Evolutionary conservation across 1,284 basidiomycete genomes (phyloP), one percentile per base, ranked within the genome.

Genomic region (Papiliotrema nemorosa): DNA sequence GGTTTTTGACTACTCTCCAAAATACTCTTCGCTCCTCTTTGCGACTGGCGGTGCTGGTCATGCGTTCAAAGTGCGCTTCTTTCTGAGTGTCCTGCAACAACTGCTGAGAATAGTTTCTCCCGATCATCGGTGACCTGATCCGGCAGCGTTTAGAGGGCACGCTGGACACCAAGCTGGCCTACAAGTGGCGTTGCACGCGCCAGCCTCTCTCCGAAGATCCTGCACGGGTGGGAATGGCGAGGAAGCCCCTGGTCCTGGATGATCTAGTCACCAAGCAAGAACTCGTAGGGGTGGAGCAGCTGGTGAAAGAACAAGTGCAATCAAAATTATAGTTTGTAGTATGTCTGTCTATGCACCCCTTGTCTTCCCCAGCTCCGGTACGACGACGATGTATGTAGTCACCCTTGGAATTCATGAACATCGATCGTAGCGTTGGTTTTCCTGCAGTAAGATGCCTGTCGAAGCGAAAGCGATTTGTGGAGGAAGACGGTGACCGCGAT

Each of bases 1-100:
- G 85, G 77, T 90, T 31, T 87, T 91, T 55, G 86, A 87, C 33
- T 78, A 73, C 39, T 79, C 84, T 54, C 82, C 85, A 0, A 64
- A 69, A 5, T 79, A 86, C 62, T 63, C 76, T 10, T 78, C 79
- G 1, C 62, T 91, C 14, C 67, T 87, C 44, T 69, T 90, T 20
- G 88, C 87, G 5, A 88, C 87, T 0, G 85, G 80, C 14, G 88
- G 85, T 5, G 86, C 84, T 58, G 88, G 88, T 0, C 88, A 91
- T 72, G 88, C 82, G 0, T 90, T 83, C 78, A 91, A 90, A 79
- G 87, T 84, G 36, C 25, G 49, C n/a, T n/a, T n/a, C n/a, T 22
- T 2, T 14, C 12, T 22, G 13, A 35, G n/a, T 39, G 14, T 26
- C 21, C 9, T 33, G 27, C 12, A 12, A 35, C 5, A 4, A 36